These are phyloP conservation scores for Bipolaris zeicola DNA, from an alignment of 2,329 filamentous ascomycete species.

Conservation along the genomic window DNA sequence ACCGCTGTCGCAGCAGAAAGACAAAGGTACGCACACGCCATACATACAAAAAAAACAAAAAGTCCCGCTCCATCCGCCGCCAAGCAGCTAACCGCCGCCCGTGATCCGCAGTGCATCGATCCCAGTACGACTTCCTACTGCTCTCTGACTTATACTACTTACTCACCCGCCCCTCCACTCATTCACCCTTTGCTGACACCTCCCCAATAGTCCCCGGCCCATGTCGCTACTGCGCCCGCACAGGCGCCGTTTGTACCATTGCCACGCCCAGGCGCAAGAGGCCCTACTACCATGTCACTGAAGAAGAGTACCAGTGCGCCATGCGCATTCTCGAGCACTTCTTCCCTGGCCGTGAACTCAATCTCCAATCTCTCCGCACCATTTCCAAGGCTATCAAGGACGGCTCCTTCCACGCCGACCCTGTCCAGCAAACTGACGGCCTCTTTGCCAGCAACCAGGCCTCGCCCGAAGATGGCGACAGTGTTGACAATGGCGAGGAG, in stretches of 20 bases:
- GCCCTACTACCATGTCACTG: conserved; percentile 49
- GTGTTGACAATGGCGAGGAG: conserved; percentile 35
- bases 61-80: conserved; percentile 6
- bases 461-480: conserved; percentile 33
- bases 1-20: conserved; percentile 46
- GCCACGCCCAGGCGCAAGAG: conserved; percentile 45
- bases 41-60: too few relatives aligned
- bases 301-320: conserved; percentile 48
- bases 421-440: conserved; percentile 29
- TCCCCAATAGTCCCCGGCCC: conserved; percentile 42
- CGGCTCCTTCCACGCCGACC: conserved; percentile 34
- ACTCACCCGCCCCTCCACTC: too few relatives aligned
- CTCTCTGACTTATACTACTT: not conserved
- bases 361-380: conserved; percentile 40
- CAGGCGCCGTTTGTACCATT: conserved; percentile 43
- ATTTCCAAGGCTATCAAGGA: conserved; percentile 43
- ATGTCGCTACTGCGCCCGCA: conserved; percentile 47
- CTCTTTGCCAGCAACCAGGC: conserved; percentile 29
- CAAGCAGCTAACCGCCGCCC: conserved; percentile 31
- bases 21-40: conserved; percentile 38
- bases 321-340: conserved; percentile 47
- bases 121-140: conserved; percentile 37
- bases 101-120: conserved; percentile 42
- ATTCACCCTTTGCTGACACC: conserved; percentile 21
- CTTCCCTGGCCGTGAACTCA: conserved; percentile 46